Percentiles rank a stretch among this genome's conserved stretches.
phyloP scores from a whole-genome alignment of 2,329 filamentous ascomycete genomes.

The Cucurbitaria berberidis region DNA sequence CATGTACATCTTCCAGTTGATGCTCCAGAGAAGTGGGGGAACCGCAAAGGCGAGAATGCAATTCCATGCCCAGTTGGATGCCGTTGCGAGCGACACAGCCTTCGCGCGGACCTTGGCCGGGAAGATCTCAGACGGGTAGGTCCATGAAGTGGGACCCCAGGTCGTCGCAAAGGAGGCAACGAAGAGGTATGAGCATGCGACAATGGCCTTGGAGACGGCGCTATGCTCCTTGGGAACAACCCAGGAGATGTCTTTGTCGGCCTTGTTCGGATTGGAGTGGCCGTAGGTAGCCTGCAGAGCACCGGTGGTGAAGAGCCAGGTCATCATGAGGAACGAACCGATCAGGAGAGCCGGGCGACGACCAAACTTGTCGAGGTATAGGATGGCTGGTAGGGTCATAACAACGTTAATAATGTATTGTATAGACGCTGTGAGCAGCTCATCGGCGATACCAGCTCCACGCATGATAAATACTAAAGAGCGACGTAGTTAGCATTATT shows the following conservation, averaged over 20 bases:
- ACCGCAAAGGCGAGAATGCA: conserved; percentile 51
- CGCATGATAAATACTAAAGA: conserved; percentile 59
- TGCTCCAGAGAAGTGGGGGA: conserved; percentile 49
- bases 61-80: conserved; percentile 50
- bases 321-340: conserved; percentile 65
- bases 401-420: conserved; percentile 70
- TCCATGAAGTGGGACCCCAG: conserved; percentile 48
- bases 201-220: conserved; percentile 61
- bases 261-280: conserved; percentile 40
- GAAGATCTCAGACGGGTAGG: conserved; percentile 50
- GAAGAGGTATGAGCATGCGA: conserved; percentile 54
- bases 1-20: conserved; percentile 54
- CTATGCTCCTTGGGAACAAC: conserved; percentile 58
- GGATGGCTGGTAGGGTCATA: conserved; percentile 65
- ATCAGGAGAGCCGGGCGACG: conserved; percentile 63
- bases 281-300: conserved; percentile 66
- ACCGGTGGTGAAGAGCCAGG: conserved; percentile 65
- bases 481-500: conserved; percentile 50
- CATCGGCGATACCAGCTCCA: conserved; percentile 61
- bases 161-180: conserved; percentile 54
- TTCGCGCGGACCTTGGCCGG: conserved; percentile 51
- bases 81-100: conserved; percentile 49
- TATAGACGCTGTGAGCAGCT: conserved; percentile 65
- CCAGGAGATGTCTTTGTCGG: conserved; percentile 61
- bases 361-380: conserved; percentile 65